Evolutionary conservation across 495 filamentous ascomycete genomes (phyloP), one percentile per base, ranked within the genome.

Genomic region (Venustampulla echinocandica): DNA sequence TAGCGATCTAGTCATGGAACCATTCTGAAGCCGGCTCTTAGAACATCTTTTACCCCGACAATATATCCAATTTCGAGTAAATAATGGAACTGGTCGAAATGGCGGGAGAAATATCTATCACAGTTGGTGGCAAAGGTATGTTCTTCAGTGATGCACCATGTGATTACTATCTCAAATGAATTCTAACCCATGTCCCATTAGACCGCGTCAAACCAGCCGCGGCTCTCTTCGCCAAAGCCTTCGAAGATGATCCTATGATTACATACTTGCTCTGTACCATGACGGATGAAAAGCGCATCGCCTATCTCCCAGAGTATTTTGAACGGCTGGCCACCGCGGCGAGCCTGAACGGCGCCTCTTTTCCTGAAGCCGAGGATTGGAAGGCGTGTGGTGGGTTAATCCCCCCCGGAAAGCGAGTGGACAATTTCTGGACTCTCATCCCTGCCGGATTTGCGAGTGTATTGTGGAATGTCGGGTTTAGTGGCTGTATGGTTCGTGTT

Each of bases 381-480:
- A 15, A 42, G 28, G 11, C 14, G n/a, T 42, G 43, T 20, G 43
- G 21, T 22, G 25, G 47, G 11, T 15, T 53, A n/a, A 30, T 53
- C 19, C 36, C 44, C 17, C 50, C 50, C 1, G 39, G 39, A 2
- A 7, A 40, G 14, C 14, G 20, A 6, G 39, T 44, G 3, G 39
- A 43, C 27, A 50, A 42, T 38, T 24, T 35, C 1, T 14, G 24
- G 37, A 47, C 35, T 1, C 10, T 47, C 15, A 3, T 42, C 2
- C 36, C 7, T 14, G 21, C 44, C 10, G 50, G 50, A 13, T 11
- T 43, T 2, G 18, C 33, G 10, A n/a, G 15, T 2, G 42, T 53
- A 37, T 20, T 53, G 19, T 53, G 50, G 43, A 47, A 41, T 15
- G 42, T 53, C 27, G 44, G 50, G 15, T 33, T 42, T 20, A 42